phyloP scores from a whole-genome alignment of 495 filamentous ascomycete genomes.

The Wilcoxina mikolae region DNA sequence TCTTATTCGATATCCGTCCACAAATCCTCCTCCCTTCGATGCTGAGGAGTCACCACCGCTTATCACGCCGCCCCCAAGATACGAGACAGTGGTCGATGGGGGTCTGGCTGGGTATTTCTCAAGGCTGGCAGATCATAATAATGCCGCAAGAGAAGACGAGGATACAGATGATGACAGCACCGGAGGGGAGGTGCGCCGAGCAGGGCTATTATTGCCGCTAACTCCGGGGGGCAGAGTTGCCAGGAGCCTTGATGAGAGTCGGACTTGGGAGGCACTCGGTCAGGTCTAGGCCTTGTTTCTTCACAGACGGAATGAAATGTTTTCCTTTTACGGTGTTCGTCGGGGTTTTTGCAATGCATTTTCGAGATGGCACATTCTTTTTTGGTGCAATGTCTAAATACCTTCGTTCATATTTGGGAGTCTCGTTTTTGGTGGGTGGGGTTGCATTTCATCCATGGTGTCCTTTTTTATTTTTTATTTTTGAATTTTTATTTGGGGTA shows the following conservation, averaged over 20 bases:
- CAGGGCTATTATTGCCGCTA: conserved; percentile 52
- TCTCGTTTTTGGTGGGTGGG: too few relatives aligned
- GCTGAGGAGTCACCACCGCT: conserved; percentile 63
- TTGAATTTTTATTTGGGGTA: too few relatives aligned
- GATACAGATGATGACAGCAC: conserved; percentile 30
- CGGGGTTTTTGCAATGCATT: too few relatives aligned
- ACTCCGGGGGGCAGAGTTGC: conserved; percentile 55
- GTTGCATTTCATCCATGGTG: too few relatives aligned
- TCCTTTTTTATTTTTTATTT: too few relatives aligned
- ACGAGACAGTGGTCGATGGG: conserved; percentile 67
- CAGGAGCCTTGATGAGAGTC: conserved; percentile 46
- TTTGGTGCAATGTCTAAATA: too few relatives aligned
- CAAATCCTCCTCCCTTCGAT: conserved; percentile 82
- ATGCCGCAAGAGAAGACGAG: conserved; percentile 40
- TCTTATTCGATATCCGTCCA: conserved; percentile 71
- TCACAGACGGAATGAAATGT: too few relatives aligned
- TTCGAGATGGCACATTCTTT: too few relatives aligned
- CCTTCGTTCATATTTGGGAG: too few relatives aligned
- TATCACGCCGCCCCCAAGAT: conserved; percentile 52
- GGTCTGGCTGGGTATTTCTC: conserved; percentile 89
- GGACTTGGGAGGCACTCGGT: conserved; percentile 27
- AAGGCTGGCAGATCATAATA: conserved; percentile 47
- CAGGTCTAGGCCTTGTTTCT: too few relatives aligned
- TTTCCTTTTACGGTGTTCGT: too few relatives aligned
- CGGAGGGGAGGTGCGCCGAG: conserved; percentile 8